A percentile compares a stretch with the other conserved stretches of the same genome.
phyloP scores from a whole-genome alignment of 2,329 filamentous ascomycete species.

The Aspergillus japonicus region DNA sequence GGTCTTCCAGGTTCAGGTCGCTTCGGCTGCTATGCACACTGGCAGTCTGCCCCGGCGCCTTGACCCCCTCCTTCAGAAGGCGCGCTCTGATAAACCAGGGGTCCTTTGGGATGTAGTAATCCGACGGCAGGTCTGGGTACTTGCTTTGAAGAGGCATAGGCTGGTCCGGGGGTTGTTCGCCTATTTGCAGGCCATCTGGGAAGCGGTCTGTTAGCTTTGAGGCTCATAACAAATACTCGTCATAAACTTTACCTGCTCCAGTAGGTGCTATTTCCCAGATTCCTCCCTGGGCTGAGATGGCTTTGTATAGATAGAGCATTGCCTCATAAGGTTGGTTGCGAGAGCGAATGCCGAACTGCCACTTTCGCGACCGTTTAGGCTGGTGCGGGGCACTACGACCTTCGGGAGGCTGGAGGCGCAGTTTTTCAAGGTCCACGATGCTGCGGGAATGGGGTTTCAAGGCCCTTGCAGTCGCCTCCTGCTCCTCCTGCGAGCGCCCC shows the following conservation, averaged over 20 bases:
- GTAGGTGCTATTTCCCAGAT: slow-evolving; percentile 69
- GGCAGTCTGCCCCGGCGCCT: slow-evolving; percentile 46
- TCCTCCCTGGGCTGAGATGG: slow-evolving; percentile 80
- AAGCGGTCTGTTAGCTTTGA: slow-evolving; percentile 7
- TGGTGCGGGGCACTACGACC: slow-evolving; percentile 43
- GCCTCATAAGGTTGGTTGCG: slow-evolving; percentile 93
- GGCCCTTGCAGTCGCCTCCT: slow-evolving; percentile 74
- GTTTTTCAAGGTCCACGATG: slow-evolving; percentile 63
- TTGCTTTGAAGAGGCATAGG: slow-evolving; percentile 43
- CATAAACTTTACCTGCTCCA: slow-evolving; percentile 36
- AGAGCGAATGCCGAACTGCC: slow-evolving; percentile 97
- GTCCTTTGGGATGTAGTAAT: slow-evolving; percentile 86
- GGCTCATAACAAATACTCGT: not conserved
- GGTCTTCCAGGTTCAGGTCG: slow-evolving; percentile 43
- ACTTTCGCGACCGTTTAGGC: slow-evolving; percentile 72
- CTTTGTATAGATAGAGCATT: slow-evolving; percentile 91
- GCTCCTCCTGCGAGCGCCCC: slow-evolving; percentile 61
- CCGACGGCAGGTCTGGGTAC: slow-evolving; percentile 48
- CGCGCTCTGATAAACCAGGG: slow-evolving; percentile 93
- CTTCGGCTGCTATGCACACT: slow-evolving; percentile 43
- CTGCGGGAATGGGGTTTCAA: slow-evolving; percentile 82
- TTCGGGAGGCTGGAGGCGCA: slow-evolving; percentile 58
- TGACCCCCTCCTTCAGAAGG: slow-evolving; percentile 79
- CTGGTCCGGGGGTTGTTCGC: slow-evolving; percentile 38
- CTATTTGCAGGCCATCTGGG: slow-evolving; percentile 34